Percentiles rank a stretch among this genome's conserved stretches.
Evolutionary conservation across 192 early-diverging fungal species (phyloP).

Genomic region (Thamnidium elegans): DNA sequence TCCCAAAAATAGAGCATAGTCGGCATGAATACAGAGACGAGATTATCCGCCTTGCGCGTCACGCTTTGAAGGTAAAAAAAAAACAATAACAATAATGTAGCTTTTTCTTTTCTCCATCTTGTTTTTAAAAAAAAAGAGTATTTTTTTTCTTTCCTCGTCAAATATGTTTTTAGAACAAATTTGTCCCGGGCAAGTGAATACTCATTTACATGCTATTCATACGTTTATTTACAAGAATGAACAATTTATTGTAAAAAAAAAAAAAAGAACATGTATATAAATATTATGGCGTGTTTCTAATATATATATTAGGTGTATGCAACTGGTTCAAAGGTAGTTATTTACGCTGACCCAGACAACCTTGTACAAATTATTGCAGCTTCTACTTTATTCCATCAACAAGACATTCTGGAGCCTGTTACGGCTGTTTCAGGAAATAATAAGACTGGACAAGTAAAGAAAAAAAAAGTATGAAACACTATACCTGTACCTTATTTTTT

Average conservation of each 20-base stretch:
- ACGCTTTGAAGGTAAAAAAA: no score
- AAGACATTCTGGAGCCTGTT: constrained; percentile 22
- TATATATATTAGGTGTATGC: constrained; percentile 43
- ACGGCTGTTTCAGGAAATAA: constrained; percentile 26
- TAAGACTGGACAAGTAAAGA: constrained; percentile 29
- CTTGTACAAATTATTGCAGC: constrained; percentile 18
- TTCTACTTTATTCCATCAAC: not conserved
- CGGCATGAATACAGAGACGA: no score
- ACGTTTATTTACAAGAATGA: constrained; percentile 35
- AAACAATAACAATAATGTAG: no score
- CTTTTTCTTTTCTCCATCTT: not conserved
- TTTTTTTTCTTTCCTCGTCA: no score
- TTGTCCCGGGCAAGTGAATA: constrained; percentile 54
- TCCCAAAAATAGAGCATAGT: no score
- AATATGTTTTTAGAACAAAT: constrained; percentile 55
- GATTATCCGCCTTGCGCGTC: no score
- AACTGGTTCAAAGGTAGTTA: constrained; percentile 46
- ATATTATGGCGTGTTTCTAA: not conserved
- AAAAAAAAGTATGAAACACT: not conserved
- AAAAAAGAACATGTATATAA: not conserved
- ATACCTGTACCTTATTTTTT: not conserved
- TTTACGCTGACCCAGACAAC: constrained; percentile 40
- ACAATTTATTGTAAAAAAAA: constrained; percentile 48
- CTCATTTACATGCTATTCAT: constrained; percentile 43
- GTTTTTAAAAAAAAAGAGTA: not conserved